Evolutionary conservation across 768 basidiomycete genomes (phyloP).

Genomic region (Amyloporia xantha): DNA sequence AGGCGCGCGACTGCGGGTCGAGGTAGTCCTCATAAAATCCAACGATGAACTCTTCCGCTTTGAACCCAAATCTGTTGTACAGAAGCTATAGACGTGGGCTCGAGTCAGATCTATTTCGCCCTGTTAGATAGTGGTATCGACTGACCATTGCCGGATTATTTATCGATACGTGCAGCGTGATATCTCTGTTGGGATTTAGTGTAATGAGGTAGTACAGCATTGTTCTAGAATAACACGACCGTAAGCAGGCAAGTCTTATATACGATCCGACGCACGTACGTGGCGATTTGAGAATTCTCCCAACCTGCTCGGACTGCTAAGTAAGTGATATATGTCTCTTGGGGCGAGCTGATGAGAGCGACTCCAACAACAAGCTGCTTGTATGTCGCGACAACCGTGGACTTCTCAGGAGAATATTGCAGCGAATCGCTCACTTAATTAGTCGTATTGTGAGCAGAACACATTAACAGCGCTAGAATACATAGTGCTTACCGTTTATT

Average conservation of each 20-base stretch:
- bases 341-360: slow-evolving; percentile 71
- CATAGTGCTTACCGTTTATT: slow-evolving; percentile 50
- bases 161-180: slow-evolving; percentile 76
- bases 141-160: slow-evolving; percentile 59
- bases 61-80: slow-evolving; percentile 85
- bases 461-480: background rate
- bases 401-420: slow-evolving; percentile 60
- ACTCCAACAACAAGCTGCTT: slow-evolving; percentile 66
- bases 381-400: slow-evolving; percentile 72
- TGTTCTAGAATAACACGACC: slow-evolving; percentile 46
- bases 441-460: background rate
- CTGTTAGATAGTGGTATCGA: background rate
- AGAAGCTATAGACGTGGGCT: slow-evolving; percentile 59
- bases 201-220: slow-evolving; percentile 75
- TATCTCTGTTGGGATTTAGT: slow-evolving; percentile 68
- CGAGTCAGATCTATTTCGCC: too few relatives aligned
- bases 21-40: slow-evolving; percentile 80
- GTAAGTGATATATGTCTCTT: slow-evolving; percentile 80
- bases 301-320: slow-evolving; percentile 73
- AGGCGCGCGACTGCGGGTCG: slow-evolving; percentile 59
- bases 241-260: too few relatives aligned
- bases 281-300: slow-evolving; percentile 75
- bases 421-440: slow-evolving; percentile 63
- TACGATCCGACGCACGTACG: slow-evolving; percentile 44
- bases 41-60: slow-evolving; percentile 76